phyloP scores from a whole-genome alignment of 352 stramenopile species.

The Pseudoperonospora humuli region DNA sequence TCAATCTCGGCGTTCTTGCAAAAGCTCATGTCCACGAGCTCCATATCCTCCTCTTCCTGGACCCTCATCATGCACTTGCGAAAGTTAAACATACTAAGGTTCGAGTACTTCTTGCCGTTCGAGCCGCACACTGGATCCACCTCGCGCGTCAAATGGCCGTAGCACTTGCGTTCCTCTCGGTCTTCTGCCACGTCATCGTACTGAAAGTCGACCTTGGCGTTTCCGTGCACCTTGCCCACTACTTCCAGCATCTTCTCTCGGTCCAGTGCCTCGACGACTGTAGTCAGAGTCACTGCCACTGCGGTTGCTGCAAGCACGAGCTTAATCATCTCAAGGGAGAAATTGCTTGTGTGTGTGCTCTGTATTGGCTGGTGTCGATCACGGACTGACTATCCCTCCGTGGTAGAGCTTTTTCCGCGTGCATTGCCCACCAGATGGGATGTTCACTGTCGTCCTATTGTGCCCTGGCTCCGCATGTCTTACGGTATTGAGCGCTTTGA shows the following conservation, averaged over 20 bases:
- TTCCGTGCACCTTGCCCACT: slow-evolving; percentile 24
- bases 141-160: slow-evolving; percentile 38
- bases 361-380: too few species aligned
- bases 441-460: too few species aligned
- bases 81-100: slow-evolving; percentile 49
- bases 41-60: slow-evolving; percentile 23
- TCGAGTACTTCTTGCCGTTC: slow-evolving; percentile 46
- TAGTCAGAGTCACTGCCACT: slow-evolving; percentile 6
- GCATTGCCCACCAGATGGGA: too few species aligned
- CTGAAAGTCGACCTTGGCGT: slow-evolving; percentile 15
- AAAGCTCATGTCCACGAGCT: slow-evolving; percentile 33
- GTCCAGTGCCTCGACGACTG: slow-evolving; percentile 18
- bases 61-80: slow-evolving; percentile 39
- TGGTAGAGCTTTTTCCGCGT: too few species aligned
- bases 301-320: slow-evolving; percentile 3
- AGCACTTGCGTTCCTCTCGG: slow-evolving; percentile 28
- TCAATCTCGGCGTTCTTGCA: slow-evolving; percentile 31
- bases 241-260: slow-evolving; percentile 29
- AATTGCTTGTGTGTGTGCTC: slow-evolving; percentile 17
- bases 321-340: slow-evolving; percentile 11
- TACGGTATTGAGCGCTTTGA: too few species aligned
- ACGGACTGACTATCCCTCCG: too few species aligned
- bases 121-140: slow-evolving; percentile 44
- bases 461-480: too few species aligned
- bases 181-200: slow-evolving; percentile 18